phyloP scores from a whole-genome alignment of 2,329 filamentous ascomycete species.

The Furcasterigmium furcatum region DNA sequence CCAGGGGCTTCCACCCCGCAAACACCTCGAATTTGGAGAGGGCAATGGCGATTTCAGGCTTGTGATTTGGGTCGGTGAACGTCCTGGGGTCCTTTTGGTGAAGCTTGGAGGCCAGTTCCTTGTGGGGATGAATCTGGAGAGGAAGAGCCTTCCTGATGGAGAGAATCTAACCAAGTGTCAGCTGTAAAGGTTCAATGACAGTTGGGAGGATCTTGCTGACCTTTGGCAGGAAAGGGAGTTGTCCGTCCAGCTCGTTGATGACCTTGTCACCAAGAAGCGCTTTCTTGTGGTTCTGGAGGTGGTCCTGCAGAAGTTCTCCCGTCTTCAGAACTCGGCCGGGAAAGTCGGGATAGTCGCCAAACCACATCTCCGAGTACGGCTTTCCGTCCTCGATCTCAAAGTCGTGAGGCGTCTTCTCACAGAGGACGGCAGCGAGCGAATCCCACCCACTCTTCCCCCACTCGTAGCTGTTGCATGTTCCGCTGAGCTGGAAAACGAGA shows the following conservation, averaged over 20 bases:
- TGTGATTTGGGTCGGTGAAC: conserved; percentile 73
- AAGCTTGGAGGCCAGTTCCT: conserved; percentile 59
- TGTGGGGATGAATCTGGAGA: conserved; percentile 73
- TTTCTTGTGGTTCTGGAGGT: conserved; percentile 59
- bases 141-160: conserved; percentile 74
- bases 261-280: conserved; percentile 61
- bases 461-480: conserved; percentile 56
- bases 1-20: conserved; percentile 67
- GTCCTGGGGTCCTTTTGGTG: conserved; percentile 61
- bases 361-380: conserved; percentile 68
- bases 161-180: conserved; percentile 45
- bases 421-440: conserved; percentile 64
- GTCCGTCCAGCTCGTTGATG: conserved; percentile 54
- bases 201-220: conserved; percentile 27
- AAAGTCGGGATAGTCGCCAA: conserved; percentile 71
- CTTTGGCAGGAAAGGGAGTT: conserved; percentile 73
- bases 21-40: conserved; percentile 72
- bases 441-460: conserved; percentile 69
- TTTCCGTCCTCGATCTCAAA: conserved; percentile 64
- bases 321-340: conserved; percentile 62
- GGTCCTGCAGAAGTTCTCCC: conserved; percentile 61
- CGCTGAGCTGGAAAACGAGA: conserved; percentile 41
- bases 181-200: not conserved
- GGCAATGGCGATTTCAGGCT: conserved; percentile 75
- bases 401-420: conserved; percentile 59